phyloP scores from a whole-genome alignment of 2,329 filamentous ascomycete genomes.

The Coniochaeta sp. region DNA sequence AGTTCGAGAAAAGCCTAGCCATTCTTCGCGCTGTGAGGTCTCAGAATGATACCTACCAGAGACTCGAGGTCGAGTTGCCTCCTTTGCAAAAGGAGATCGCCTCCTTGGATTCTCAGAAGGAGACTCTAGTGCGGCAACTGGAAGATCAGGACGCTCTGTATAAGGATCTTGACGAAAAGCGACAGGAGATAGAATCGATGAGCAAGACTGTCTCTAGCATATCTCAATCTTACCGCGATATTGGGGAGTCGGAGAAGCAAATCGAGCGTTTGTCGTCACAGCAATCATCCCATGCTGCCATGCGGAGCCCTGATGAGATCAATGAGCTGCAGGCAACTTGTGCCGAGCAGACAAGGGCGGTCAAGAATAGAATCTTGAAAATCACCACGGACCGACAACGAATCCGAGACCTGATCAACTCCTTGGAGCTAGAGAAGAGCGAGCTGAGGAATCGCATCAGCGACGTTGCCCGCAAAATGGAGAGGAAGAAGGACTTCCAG shows the following conservation, averaged over 20 bases:
- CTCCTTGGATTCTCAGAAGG: conserved; percentile 48
- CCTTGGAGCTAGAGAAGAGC: conserved; percentile 69
- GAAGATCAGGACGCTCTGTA: conserved; percentile 63
- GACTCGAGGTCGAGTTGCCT: conserved; percentile 66
- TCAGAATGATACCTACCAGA: conserved; percentile 67
- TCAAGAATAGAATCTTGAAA: conserved; percentile 58
- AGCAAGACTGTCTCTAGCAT: conserved; percentile 72
- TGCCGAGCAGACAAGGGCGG: conserved; percentile 57
- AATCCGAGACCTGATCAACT: conserved; percentile 57
- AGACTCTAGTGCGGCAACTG: conserved; percentile 49
- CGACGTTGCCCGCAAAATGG: conserved; percentile 64
- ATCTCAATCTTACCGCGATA: conserved; percentile 62
- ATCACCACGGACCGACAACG: conserved; percentile 65
- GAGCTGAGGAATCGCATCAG: conserved; percentile 68
- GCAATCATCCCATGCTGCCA: conserved; percentile 53
- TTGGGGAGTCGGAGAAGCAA: conserved; percentile 61
- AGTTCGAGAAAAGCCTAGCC: conserved; percentile 51
- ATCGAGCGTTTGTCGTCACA: conserved; percentile 70
- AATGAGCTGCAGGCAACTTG: conserved; percentile 64
- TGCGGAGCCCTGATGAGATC: conserved; percentile 74
- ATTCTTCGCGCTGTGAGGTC: conserved; percentile 55
- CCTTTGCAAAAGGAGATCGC: conserved; percentile 53
- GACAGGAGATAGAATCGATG: conserved; percentile 55
- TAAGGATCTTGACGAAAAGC: conserved; percentile 51
- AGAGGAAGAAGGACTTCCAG: conserved; percentile 68